phyloP scores from a whole-genome alignment of 2,329 filamentous ascomycete species.

The Elsinoe perseae region DNA sequence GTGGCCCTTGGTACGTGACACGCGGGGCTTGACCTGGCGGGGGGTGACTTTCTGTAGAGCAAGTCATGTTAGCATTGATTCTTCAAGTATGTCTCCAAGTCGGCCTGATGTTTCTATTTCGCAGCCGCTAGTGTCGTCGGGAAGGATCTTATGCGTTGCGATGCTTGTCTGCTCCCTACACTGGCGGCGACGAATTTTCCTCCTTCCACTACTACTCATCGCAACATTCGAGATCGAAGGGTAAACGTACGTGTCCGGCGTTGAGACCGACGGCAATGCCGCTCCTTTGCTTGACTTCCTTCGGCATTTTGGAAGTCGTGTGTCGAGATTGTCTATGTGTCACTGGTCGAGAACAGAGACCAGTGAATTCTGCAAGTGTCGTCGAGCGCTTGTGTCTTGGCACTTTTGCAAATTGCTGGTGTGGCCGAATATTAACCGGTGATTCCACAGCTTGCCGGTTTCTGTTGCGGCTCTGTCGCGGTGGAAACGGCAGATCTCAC shows the following conservation, averaged over 20 bases:
- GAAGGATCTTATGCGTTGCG: neutral
- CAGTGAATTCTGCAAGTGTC: slow-evolving; percentile 11
- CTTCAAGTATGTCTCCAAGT: neutral
- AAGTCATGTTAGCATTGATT: slow-evolving; percentile 18
- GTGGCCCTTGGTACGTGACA: slow-evolving; percentile 79
- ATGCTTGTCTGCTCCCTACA: too few relatives aligned
- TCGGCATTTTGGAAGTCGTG: slow-evolving; percentile 38
- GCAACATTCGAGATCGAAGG: slow-evolving; percentile 17
- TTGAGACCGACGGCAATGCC: slow-evolving; percentile 55
- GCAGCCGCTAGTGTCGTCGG: neutral
- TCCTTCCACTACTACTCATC: slow-evolving; percentile 23
- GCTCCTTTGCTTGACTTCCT: slow-evolving; percentile 48
- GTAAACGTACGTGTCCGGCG: slow-evolving; percentile 56
- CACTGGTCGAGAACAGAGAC: neutral
- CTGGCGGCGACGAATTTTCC: slow-evolving; percentile 20
- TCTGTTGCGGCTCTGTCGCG: neutral
- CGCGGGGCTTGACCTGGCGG: slow-evolving; percentile 41
- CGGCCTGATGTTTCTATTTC: neutral
- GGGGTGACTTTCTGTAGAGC: slow-evolving; percentile 43
- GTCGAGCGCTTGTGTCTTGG: neutral
- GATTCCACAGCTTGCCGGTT: neutral
- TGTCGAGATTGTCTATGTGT: slow-evolving; percentile 18
- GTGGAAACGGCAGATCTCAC: neutral
- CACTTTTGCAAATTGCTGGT: slow-evolving; percentile 7
- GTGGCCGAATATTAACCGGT: neutral